Evolutionary conservation across 1,284 basidiomycete genomes (phyloP).

Genomic region (Sphaerobolus stellatus): DNA sequence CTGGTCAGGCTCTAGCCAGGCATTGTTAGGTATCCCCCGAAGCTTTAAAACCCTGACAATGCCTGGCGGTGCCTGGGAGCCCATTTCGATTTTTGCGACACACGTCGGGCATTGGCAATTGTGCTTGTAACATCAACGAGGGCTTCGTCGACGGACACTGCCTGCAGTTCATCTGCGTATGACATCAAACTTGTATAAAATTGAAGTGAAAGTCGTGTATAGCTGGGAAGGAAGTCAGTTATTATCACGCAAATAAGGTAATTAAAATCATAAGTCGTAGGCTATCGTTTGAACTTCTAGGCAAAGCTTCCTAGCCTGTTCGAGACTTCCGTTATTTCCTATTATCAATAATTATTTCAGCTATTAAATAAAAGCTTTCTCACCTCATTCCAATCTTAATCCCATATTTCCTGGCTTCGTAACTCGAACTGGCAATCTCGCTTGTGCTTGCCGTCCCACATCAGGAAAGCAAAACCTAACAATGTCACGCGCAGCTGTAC

Average conservation of each 20-base stretch:
- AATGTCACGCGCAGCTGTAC: too few species aligned
- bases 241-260: background rate
- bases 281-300: conserved; percentile 79
- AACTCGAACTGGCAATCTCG: conserved; percentile 93
- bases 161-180: conserved; percentile 89
- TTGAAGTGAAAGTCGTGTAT: conserved; percentile 76
- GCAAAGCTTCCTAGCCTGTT: conserved; percentile 81
- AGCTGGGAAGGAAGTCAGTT: conserved; percentile 46
- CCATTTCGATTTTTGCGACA: conserved; percentile 22
- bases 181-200: conserved; percentile 93
- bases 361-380: conserved; percentile 20
- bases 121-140: conserved; percentile 83
- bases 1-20: too few species aligned
- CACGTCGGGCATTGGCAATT: conserved; percentile 37
- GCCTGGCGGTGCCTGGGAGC: too few species aligned
- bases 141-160: conserved; percentile 95
- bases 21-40: too few species aligned
- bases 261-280: conserved; percentile 70
- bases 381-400: conserved; percentile 94
- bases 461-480: too few species aligned
- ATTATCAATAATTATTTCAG: too few species aligned
- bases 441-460: conserved; percentile 79
- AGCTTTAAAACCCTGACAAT: too few species aligned
- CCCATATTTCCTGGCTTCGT: conserved; percentile 87
- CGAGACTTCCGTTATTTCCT: too few species aligned